Percentiles rank a stretch among this genome's conserved stretches.
These are phyloP conservation scores for Zychaea mexicana DNA, from an alignment of 371 early-diverging fungal species.

Conservation along the genomic window DNA sequence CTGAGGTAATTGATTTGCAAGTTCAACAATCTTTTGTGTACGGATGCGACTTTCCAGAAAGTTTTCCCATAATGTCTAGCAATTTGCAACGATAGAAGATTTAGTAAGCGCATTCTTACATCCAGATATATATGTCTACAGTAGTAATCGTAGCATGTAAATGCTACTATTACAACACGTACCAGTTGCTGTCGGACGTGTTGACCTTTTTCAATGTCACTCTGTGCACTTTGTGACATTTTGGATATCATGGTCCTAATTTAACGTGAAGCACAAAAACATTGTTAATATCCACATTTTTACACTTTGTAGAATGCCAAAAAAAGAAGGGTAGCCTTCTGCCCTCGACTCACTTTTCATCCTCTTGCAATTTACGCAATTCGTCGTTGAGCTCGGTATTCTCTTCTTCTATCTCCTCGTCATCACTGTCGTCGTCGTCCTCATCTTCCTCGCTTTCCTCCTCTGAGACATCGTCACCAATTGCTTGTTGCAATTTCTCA, in stretches of 20 bases:
- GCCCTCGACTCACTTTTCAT: constrained; percentile 67
- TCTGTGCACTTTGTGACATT: constrained; percentile 70
- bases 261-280: no score
- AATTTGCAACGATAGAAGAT: not conserved
- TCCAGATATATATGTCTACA: no score
- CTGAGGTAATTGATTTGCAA: constrained; percentile 86
- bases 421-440: constrained; percentile 23
- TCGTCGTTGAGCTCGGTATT: constrained; percentile 59
- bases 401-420: constrained; percentile 20
- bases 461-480: constrained; percentile 6
- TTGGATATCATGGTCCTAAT: constrained; percentile 61
- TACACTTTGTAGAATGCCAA: not conserved
- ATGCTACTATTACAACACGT: not conserved
- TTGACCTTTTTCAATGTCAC: constrained; percentile 87
- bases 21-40: constrained; percentile 75
- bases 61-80: constrained; percentile 80
- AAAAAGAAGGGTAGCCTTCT: not conserved
- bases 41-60: constrained; percentile 89
- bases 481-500: constrained; percentile 34
- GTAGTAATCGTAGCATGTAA: no score
- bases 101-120: no score
- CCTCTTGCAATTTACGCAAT: constrained; percentile 74
- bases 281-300: constrained; percentile 21
- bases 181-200: constrained; percentile 81
- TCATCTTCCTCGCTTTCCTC: constrained; percentile 23